A percentile compares a stretch with the other conserved stretches of the same genome.
Conservation (phyloP, 2,329 filamentous ascomycete species). For the Diaporthe citriasiana region DNA sequence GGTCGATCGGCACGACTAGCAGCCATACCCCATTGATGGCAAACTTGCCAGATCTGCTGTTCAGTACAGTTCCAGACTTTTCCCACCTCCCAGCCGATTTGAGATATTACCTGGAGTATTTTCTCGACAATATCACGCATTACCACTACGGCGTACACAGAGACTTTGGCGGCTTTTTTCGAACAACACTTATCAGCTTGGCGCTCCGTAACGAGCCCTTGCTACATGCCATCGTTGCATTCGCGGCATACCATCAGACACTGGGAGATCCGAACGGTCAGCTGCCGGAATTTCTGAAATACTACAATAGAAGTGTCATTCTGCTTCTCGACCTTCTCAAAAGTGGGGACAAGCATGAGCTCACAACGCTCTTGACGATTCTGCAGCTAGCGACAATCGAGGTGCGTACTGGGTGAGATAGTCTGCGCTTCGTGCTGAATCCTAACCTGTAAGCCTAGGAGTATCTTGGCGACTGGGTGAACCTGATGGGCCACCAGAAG, state of each 20-base stretch:
- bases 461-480: constrained; percentile 95
- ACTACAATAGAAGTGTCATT: constrained; percentile 90
- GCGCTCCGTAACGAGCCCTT: constrained; percentile 83
- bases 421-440: constrained; percentile 46
- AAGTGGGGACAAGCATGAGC: constrained; percentile 77
- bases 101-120: constrained; percentile 84
- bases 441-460: constrained; percentile 69
- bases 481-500: constrained; percentile 91
- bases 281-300: constrained; percentile 85
- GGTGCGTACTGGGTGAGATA: constrained; percentile 60
- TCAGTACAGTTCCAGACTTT: constrained; percentile 60
- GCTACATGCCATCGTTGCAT: constrained; percentile 88
- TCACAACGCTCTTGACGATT: constrained; percentile 86
- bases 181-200: constrained; percentile 76
- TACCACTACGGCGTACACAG: constrained; percentile 86
- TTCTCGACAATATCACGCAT: constrained; percentile 80
- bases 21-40: constrained; percentile 52
- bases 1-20: constrained; percentile 60
- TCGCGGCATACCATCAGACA: constrained; percentile 88
- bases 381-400: constrained; percentile 94
- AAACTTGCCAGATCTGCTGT: constrained; percentile 50
- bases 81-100: constrained; percentile 76
- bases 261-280: constrained; percentile 78
- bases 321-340: constrained; percentile 80
- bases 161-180: constrained; percentile 81